phyloP scores from a whole-genome alignment of 1,284 basidiomycete genomes.

The Gymnopus androsaceus region DNA sequence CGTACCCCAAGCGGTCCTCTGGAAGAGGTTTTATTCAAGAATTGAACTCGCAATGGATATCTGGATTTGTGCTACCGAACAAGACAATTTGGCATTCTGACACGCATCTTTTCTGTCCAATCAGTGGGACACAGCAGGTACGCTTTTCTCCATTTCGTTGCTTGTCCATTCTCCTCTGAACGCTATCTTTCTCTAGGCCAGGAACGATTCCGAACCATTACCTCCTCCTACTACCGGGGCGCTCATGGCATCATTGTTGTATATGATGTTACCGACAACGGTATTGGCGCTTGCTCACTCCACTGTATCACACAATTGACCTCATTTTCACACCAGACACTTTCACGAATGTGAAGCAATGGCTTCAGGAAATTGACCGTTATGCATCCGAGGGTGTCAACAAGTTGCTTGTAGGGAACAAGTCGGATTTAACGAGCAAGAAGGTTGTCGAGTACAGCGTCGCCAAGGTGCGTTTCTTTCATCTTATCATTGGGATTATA shows the following conservation, averaged over 20 bases:
- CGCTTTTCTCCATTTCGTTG: conserved; percentile 19
- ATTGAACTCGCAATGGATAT: no score
- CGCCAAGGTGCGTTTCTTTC: conserved; percentile 73
- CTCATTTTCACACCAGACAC: conserved; percentile 63
- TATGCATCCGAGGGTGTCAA: conserved; percentile 99
- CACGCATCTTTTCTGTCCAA: conserved; percentile 12
- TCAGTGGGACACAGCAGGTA: conserved; percentile 96
- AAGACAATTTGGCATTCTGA: neutral
- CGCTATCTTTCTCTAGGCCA: conserved; percentile 59
- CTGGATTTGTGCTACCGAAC: neutral
- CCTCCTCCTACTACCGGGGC: conserved; percentile 95
- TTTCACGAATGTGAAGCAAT: conserved; percentile 98
- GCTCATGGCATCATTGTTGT: conserved; percentile 98
- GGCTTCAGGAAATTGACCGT: conserved; percentile 99
- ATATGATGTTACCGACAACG: conserved; percentile 98
- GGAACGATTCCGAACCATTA: conserved; percentile 97
- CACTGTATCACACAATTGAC: conserved; percentile 9
- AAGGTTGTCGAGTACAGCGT: conserved; percentile 98
- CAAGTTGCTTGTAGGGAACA: conserved; percentile 98
- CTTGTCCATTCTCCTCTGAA: conserved; percentile 1
- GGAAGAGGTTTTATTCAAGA: no score
- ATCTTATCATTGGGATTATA: neutral
- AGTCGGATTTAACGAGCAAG: conserved; percentile 96
- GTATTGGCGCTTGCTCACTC: conserved; percentile 41
- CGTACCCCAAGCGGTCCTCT: neutral